These are phyloP conservation scores for Nakazawaea pomicola DNA, from an alignment of 805 yeast species.

Conservation along the genomic window DNA sequence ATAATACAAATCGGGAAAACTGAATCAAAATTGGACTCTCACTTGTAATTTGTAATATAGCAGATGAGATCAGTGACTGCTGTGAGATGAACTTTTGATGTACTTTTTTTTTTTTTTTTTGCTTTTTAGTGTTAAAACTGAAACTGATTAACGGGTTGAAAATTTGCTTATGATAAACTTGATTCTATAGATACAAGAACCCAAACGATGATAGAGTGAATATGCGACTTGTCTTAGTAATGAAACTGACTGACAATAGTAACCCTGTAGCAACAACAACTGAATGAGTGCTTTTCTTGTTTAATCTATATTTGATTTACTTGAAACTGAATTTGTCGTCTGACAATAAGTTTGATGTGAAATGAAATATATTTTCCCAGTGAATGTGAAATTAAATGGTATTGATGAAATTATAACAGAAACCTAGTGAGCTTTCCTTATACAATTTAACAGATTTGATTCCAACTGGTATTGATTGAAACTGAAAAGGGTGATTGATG, in stretches of 20 bases:
- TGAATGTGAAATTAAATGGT: constrained; percentile 2
- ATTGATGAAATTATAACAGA: not conserved
- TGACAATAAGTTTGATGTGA: not conserved
- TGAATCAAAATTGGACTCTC: not conserved
- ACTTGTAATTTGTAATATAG: too few species aligned
- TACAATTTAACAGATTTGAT: constrained; percentile 2
- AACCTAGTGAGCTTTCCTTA: not conserved
- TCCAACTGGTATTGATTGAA: constrained; percentile 4
- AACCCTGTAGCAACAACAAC: constrained; percentile 18
- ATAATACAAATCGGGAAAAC: constrained; percentile 1
- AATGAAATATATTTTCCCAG: not conserved
- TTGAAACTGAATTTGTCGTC: not conserved
- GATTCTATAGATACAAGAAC: constrained; percentile 8
- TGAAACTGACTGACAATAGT: not conserved
- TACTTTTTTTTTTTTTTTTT: not conserved
- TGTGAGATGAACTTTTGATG: not conserved
- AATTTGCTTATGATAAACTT: not conserved
- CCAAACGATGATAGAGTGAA: constrained; percentile 6
- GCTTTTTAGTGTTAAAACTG: not conserved
- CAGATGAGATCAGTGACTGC: not conserved
- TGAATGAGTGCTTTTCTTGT: constrained; percentile 18
- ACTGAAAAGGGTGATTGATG: constrained; percentile 11
- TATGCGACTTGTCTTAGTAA: not conserved
- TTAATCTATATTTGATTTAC: not conserved
- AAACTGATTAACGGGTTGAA: too few species aligned